Conservation (phyloP, 495 filamentous ascomycete genomes). For the Parathielavia appendiculata region DNA sequence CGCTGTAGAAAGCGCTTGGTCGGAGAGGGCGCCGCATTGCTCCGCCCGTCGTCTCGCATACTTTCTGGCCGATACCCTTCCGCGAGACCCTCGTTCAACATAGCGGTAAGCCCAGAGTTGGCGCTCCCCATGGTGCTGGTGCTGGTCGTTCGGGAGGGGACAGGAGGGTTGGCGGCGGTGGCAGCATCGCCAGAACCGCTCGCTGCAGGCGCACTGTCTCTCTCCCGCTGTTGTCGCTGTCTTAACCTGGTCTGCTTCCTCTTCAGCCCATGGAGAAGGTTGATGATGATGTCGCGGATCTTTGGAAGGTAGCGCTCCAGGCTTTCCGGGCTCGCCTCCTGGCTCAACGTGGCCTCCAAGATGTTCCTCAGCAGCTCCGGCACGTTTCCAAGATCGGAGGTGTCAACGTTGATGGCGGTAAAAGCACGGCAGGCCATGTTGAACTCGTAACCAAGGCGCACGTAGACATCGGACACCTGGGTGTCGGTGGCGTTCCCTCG, state of each 20-base stretch:
- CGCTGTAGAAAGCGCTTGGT: slow-evolving; percentile 38
- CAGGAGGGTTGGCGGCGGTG: slow-evolving; percentile 12
- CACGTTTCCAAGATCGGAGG: slow-evolving; percentile 86
- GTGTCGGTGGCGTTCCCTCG: slow-evolving; percentile 83
- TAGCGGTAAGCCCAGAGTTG: slow-evolving; percentile 56
- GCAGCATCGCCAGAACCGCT: slow-evolving; percentile 15
- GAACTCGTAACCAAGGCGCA: slow-evolving; percentile 95
- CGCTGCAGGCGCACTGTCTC: slow-evolving; percentile 43
- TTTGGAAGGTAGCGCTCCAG: slow-evolving; percentile 86
- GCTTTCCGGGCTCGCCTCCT: slow-evolving; percentile 89
- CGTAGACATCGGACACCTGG: slow-evolving; percentile 96
- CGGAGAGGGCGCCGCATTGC: slow-evolving; percentile 34
- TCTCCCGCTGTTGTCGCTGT: slow-evolving; percentile 70
- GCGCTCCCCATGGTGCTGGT: slow-evolving; percentile 59
- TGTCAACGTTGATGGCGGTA: slow-evolving; percentile 92
- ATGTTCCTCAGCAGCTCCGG: slow-evolving; percentile 86
- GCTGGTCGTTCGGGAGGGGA: slow-evolving; percentile 56
- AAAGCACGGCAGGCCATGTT: slow-evolving; percentile 97
- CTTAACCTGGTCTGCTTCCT: slow-evolving; percentile 89
- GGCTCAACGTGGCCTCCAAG: slow-evolving; percentile 90
- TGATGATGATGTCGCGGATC: slow-evolving; percentile 97
- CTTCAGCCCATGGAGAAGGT: slow-evolving; percentile 90
- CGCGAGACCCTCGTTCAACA: slow-evolving; percentile 58
- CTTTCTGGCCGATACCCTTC: slow-evolving; percentile 38
- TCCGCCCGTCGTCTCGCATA: slow-evolving; percentile 25